Evolutionary conservation across 2,329 filamentous ascomycete genomes (phyloP).

Genomic region (Alternaria sp.): DNA sequence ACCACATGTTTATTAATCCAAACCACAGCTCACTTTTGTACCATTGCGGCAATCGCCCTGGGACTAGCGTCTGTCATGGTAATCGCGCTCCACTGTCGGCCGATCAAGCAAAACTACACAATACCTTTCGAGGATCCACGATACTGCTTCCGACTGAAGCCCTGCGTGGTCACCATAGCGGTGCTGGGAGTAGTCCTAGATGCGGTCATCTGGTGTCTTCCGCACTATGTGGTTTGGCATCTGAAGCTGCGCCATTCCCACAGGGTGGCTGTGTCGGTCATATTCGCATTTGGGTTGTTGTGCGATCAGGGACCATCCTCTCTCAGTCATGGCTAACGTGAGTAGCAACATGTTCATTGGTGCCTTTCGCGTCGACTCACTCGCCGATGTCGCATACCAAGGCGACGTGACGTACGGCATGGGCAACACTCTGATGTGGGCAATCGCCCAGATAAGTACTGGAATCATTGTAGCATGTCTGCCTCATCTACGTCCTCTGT

Average conservation of each 20-base stretch:
- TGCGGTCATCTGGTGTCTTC: conserved; percentile 28
- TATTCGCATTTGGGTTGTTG: conserved; percentile 35
- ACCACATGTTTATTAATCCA: conserved; percentile 16
- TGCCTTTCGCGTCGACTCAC: conserved; percentile 16
- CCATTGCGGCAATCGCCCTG: conserved; percentile 16
- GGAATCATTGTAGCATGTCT: conserved; percentile 34
- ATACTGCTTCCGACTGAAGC: conserved; percentile 27
- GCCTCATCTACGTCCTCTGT: conserved; percentile 31
- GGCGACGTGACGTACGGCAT: conserved; percentile 26
- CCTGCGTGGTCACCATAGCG: conserved; percentile 16
- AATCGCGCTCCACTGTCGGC: conserved; percentile 28
- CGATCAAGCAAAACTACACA: conserved; percentile 30
- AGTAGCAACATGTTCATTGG: conserved; percentile 26
- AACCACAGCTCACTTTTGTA: conserved; percentile 23
- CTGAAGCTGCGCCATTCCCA: conserved; percentile 28
- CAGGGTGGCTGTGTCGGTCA: conserved; percentile 29
- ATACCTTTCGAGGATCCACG: conserved; percentile 17
- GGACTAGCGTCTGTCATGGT: conserved; percentile 14
- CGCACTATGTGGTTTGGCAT: conserved; percentile 36
- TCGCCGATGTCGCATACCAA: conserved; percentile 4
- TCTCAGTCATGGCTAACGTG: conserved; percentile 9
- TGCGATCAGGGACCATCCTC: conserved; percentile 5
- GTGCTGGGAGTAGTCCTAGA: conserved; percentile 26
- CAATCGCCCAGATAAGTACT: conserved; percentile 28
- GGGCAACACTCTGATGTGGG: conserved; percentile 25